Evolutionary conservation across 192 early-diverging fungal species (phyloP), one percentile per base, ranked within the genome.

Genomic region (Linnemannia hyalina): DNA sequence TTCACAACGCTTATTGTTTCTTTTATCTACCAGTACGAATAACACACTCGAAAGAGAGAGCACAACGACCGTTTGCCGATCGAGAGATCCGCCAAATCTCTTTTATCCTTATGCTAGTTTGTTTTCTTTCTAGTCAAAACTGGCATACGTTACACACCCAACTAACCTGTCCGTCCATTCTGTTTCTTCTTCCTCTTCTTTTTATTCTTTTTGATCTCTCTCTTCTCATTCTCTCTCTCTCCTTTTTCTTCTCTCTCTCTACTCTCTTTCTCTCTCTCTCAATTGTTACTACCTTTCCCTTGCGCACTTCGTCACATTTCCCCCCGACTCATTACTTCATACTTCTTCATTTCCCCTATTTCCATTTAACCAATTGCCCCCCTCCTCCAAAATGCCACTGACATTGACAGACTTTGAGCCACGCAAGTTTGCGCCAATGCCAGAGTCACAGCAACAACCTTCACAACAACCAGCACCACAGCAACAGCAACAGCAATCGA

Each of bases 391-490:
- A 65, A 65, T 65, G 60, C 26, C 47, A 35, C 26, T 22, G 41
- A 77, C 76, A 42, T 26, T 70, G 40, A 38, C 70, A 84, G 65
- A 78, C 73, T 79, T 84, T 70, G 77, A 80, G 23, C 78, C 79
- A 3, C 44, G 84, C 77, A 86, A 86, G 68, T 86, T 86, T 57
- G 44, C 75, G 6, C 72, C 77, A 46, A 78, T 82, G 76, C 47
- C 81, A 26, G 81, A 77, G 0, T 82, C 81, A 60, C 81, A 49
- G 23, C 79, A 80, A 44, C 80, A 81, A 40, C 26, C 41, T 16
- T 47, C 76, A 49, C 76, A 77, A 47, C 73, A 52, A 11, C 54
- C 42, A 57, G 23, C 46, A 54, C 74, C 42, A 10, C 76, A 69
- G n/a, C 63, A 68, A 68, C 78, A 44, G 42, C 76, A 69, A 41